Evolutionary conservation across 1,139 yeast genomes (phyloP), one percentile per base, ranked within the genome.

Genomic region (Taiozyma sp.): DNA sequence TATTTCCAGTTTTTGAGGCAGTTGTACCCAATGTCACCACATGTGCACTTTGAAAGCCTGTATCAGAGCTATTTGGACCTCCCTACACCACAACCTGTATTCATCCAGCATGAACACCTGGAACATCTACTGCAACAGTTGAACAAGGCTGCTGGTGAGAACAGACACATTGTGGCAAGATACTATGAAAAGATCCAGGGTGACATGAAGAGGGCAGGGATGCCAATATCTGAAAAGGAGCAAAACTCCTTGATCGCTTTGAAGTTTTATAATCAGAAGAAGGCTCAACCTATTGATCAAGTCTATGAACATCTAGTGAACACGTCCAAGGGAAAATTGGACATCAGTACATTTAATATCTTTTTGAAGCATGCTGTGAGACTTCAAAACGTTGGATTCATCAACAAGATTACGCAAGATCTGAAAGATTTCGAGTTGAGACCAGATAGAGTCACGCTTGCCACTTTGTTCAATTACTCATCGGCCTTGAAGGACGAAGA

Each of bases 111-210:
- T 5, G 55, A 60, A 10, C 76, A 76, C 55, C 63, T 77, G 37
- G 74, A 76, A 52, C 67, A 65, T 10, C 66, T 79, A 37, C 52
- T 78, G 24, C 51, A 58, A 3, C 58, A 57, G 37, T 67, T 74
- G 48, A 56, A 70, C 6, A 47, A 29, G 3, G 50, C 52, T 8
- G 56, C 50, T 19, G 59, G 59, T 6, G 42, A 24, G 1, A 46
- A 48, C 1, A 51, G 58, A 42, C 10, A 34, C 34, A 3, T 34
- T 49, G 32, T 19, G 26, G 8, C 43, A 6, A 63, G 44, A 56
- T 55, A 7, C 55, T 73, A 16, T 21, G 22, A 26, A 28, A 42
- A 42, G 19, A 14, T 40, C 5, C 28, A 22, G 19, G 14, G 43
- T 14, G 43, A 40, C 24, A 40, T 24, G 29, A 40, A 14, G 19